Percentiles rank a stretch among this genome's conserved stretches.
Conservation (phyloP, 106 monocot genomes). For the Allium fistulosum region DNA sequence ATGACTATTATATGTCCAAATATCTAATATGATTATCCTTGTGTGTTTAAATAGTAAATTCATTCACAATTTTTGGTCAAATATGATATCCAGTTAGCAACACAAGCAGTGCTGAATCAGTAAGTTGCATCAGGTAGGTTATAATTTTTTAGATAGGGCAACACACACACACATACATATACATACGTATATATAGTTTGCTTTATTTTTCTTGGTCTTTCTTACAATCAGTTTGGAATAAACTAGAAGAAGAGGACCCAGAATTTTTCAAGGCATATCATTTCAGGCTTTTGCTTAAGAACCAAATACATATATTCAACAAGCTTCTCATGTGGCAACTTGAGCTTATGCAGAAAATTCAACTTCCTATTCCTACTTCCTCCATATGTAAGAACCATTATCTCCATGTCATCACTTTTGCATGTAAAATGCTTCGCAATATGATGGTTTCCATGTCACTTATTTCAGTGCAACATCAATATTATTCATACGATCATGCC, state of each 20-base stretch:
- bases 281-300: constrained; percentile 78
- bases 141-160: no score
- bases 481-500: constrained; percentile 32
- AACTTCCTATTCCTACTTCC: constrained; percentile 8
- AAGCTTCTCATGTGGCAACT: constrained; percentile 80
- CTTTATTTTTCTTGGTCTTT: not conserved
- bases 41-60: no score
- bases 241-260: constrained; percentile 91
- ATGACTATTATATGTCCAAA: no score
- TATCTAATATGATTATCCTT: no score
- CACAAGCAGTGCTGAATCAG: no score
- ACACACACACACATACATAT: no score
- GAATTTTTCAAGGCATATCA: constrained; percentile 96
- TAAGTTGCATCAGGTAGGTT: no score
- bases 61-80: no score
- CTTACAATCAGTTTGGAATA: constrained; percentile 72
- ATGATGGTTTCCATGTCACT: not conserved
- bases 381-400: not conserved
- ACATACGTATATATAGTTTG: not conserved
- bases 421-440: not conserved
- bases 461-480: constrained; percentile 58
- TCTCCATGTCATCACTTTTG: not conserved
- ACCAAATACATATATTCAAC: constrained; percentile 81
- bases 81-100: no score
- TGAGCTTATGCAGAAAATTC: constrained; percentile 70